phyloP scores from a whole-genome alignment of 345 rosid genomes.

The Eucalyptus urophylla region DNA sequence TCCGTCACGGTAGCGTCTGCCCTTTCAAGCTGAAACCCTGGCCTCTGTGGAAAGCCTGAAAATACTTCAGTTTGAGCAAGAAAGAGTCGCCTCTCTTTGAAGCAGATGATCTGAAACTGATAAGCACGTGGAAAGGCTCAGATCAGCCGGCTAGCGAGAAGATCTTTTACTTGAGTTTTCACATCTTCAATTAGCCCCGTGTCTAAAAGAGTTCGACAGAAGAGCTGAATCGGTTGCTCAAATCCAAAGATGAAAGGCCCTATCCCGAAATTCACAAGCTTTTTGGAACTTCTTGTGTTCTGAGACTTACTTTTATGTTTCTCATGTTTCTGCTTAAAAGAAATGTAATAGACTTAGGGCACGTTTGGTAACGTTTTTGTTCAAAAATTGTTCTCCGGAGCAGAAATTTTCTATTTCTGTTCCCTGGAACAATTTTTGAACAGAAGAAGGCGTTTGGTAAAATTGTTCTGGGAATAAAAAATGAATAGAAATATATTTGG shows the following conservation, averaged over 20 bases:
- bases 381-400: too few species aligned
- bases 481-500: too few species aligned
- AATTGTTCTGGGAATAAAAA: too few species aligned
- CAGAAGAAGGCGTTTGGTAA: too few species aligned
- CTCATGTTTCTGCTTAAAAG: neutral
- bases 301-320: neutral
- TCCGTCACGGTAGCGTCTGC: neutral
- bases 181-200: neutral
- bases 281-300: neutral
- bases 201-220: neutral
- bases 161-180: neutral
- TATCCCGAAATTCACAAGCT: neutral
- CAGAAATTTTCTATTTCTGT: too few species aligned
- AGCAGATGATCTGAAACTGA: neutral
- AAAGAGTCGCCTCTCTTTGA: neutral
- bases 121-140: neutral
- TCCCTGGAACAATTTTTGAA: too few species aligned
- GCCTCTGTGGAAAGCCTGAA: neutral
- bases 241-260: neutral
- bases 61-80: neutral
- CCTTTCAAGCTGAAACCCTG: neutral
- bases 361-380: too few species aligned
- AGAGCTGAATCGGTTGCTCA: neutral
- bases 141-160: neutral
- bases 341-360: neutral